Base-by-base conservation (phyloP, 2,329 filamentous ascomycete species). In the Ophiostoma perfectum region DNA sequence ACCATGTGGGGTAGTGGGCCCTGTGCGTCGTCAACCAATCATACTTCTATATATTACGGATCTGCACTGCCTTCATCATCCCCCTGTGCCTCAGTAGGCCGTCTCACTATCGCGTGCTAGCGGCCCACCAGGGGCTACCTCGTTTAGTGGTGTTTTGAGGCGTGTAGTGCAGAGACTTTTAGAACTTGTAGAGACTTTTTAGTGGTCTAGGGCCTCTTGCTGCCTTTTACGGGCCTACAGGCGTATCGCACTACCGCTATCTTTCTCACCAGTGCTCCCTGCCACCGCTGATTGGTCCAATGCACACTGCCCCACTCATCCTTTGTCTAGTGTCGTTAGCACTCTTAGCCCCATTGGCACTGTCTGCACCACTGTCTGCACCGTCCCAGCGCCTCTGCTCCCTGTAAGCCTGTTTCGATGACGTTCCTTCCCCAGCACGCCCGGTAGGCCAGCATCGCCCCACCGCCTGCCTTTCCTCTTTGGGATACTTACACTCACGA, bases 381-480 rank as follows among this genome's bases (percentile, higher is more conserved):
- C 49, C 49, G 55, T 38, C 18, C 16, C 12, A 12, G 27, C 27
- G 27, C 27, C 27, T 27, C 27, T 55, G 12, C 49, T 55, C 49
- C n/a, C 49, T 27, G 27, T 27, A 27, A 27, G 27, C 27, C 27
- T 27, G 27, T 60, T 47, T 64, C 14, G 45, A 62, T 62, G 52
- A 67, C 16, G 47, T 39, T 64, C n/a, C 16, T 47, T 64, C 18
- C 42, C 42, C 62, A 60, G 55, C 18, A 38, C 36, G 27, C 36
- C 16, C n/a, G 41, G 39, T 11, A 18, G 18, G 16, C 14, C 38
- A 52, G 41, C 16, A 9, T 27, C 6, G 60, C 60, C 39, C 60
- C 60, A 63, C 64, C n/a, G 42, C 36, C 39, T 44, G 18, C 38
- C 55, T 45, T 66, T 64, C 65, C 65, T 45, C 49, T 60, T 66